Percentiles rank a stretch among this genome's conserved stretches.
phyloP scores from a whole-genome alignment of 2,329 filamentous ascomycete genomes.

The Juglanconis sp. region DNA sequence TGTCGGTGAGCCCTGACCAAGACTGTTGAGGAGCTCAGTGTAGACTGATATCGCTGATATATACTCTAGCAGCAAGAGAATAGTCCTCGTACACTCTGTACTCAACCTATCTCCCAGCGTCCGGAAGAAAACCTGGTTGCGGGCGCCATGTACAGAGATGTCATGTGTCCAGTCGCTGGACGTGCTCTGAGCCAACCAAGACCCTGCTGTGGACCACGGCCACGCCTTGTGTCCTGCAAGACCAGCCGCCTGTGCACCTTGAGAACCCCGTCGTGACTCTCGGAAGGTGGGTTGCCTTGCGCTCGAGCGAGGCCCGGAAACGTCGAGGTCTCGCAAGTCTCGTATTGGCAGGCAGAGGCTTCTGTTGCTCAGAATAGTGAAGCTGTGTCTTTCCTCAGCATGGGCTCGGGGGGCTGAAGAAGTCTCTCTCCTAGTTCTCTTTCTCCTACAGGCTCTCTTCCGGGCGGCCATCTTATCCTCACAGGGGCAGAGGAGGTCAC shows the following conservation, averaged over 20 bases:
- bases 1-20: background rate
- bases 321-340: background rate
- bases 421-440: background rate
- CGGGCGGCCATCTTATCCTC: background rate
- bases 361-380: background rate
- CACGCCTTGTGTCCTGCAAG: slow-evolving; percentile 3
- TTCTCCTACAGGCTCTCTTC: too few species aligned
- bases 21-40: background rate
- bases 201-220: background rate
- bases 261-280: background rate
- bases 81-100: too few species aligned
- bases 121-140: background rate
- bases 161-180: background rate
- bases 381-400: background rate
- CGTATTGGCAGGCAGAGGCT: slow-evolving; percentile 3
- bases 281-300: background rate
- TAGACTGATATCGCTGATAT: background rate
- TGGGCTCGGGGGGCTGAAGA: background rate
- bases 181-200: background rate
- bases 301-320: background rate
- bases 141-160: background rate
- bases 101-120: too few species aligned
- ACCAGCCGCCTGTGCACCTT: background rate
- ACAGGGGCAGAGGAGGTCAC: background rate
- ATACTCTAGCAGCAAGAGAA: background rate